A percentile compares a stretch with the other conserved stretches of the same genome.
phyloP scores from a whole-genome alignment of 2,329 filamentous ascomycete species.

The Alternaria sp. region DNA sequence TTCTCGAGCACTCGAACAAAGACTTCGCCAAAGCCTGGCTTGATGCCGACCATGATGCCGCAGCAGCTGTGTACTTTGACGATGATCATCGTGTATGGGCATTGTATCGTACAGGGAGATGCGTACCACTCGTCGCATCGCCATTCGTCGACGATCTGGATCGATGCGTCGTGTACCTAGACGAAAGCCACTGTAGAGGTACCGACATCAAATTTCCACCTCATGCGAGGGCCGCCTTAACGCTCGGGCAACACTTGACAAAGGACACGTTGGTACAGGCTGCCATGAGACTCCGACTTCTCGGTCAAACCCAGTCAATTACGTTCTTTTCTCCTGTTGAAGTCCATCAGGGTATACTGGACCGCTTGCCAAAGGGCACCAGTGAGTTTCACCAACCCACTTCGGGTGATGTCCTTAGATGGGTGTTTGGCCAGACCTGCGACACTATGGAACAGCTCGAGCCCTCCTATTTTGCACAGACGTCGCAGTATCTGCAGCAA shows the following conservation, averaged over 20 bases:
- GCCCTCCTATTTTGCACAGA: slow-evolving; percentile 65
- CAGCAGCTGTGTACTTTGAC: slow-evolving; percentile 63
- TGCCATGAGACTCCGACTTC: slow-evolving; percentile 69
- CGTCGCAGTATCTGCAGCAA: slow-evolving; percentile 65
- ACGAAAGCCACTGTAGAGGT: slow-evolving; percentile 67
- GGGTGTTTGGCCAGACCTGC: slow-evolving; percentile 71
- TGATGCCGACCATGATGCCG: slow-evolving; percentile 50
- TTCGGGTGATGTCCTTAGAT: slow-evolving; percentile 62
- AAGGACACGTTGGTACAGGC: slow-evolving; percentile 71
- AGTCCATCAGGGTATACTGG: slow-evolving; percentile 66
- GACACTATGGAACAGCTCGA: slow-evolving; percentile 64
- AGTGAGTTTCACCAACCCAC: slow-evolving; percentile 35
- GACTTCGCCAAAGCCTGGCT: slow-evolving; percentile 61
- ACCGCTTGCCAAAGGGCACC: slow-evolving; percentile 5
- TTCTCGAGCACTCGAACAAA: slow-evolving; percentile 66
- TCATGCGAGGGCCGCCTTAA: slow-evolving; percentile 59
- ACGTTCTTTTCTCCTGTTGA: slow-evolving; percentile 63
- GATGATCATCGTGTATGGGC: slow-evolving; percentile 55
- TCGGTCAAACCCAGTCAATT: slow-evolving; percentile 63
- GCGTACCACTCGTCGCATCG: slow-evolving; percentile 58
- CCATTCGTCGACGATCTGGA: slow-evolving; percentile 62
- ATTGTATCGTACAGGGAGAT: slow-evolving; percentile 47
- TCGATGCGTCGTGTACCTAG: slow-evolving; percentile 64
- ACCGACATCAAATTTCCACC: slow-evolving; percentile 64
- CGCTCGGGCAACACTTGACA: slow-evolving; percentile 62